Base-by-base conservation (phyloP, 768 basidiomycete species). In the Tulasnella sp. region DNA sequence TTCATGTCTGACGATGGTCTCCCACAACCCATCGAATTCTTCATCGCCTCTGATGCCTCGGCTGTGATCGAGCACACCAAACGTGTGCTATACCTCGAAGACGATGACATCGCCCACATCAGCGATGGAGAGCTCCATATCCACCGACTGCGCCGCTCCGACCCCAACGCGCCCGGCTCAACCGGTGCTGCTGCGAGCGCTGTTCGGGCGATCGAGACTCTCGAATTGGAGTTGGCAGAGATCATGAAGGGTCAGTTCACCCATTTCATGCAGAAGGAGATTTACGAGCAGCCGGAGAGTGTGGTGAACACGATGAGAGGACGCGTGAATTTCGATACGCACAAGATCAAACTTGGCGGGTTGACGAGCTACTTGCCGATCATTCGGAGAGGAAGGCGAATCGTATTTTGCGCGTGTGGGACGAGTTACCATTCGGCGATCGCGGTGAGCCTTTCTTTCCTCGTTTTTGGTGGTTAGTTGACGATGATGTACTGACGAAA, bases 271-370 rank as follows among this genome's bases (percentile, higher is more conserved):
- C 95, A 98, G 72, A 99, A 99, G 77, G 96, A 99, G 73, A 97
- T 97, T 67, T 97, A 92, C 77, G 90, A 97, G 70, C 95, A 98
- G 72, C 95, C 96, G 52, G 96, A 99, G 70, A 95, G 92, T 26
- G 96, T 98, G 64, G 92, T 98, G 74, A 99, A 99, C 80, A 99
- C 96, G 52, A 99, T 99, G 96, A 88, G 96, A 81, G 96, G 96
- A 62, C 92, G 96, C 66, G 88, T 99, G 77, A 98, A 96, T 80
- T 99, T 99, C 67, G 96, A 98, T 69, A 83, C 79, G 55, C 81
- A 89, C 73, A 80, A 79, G 64, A 88, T 99, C 69, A 97, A 86
- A 10, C 84, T 99, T 44, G 96, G 96, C 70, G 96, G 96, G 41
- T 79, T 99, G 62, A 89, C 93, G 62, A 87, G 86, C 17, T 98